phyloP scores from a whole-genome alignment of 345 rosid species.

The Salix brachista region DNA sequence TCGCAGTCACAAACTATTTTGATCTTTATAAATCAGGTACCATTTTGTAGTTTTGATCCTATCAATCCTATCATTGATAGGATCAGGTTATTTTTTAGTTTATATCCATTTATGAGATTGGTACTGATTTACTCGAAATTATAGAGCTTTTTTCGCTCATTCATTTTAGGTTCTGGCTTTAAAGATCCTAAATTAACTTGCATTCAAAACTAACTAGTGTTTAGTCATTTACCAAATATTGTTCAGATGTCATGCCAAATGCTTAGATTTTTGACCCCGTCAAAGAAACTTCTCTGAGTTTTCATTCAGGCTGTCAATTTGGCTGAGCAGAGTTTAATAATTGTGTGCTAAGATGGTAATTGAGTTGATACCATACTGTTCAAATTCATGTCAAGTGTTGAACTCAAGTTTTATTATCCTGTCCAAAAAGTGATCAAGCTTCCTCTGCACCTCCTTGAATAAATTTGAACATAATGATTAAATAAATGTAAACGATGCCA shows the following conservation, averaged over 20 bases:
- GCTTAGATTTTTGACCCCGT: background rate
- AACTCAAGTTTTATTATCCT: background rate
- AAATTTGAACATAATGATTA: background rate
- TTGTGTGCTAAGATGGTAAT: background rate
- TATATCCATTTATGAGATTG: background rate
- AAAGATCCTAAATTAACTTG: background rate
- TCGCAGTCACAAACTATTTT: constrained; percentile 74
- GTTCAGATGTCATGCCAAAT: background rate
- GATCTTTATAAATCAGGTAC: constrained; percentile 82
- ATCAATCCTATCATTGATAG: background rate
- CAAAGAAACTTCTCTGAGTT: background rate
- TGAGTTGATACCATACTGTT: background rate
- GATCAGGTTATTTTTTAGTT: background rate
- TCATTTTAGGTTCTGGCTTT: background rate
- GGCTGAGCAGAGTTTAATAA: background rate
- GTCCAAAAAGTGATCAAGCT: background rate
- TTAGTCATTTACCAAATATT: background rate
- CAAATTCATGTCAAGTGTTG: background rate
- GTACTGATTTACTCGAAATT: background rate
- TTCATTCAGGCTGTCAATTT: background rate
- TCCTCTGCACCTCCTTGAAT: background rate
- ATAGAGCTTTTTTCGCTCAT: background rate
- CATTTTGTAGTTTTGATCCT: background rate
- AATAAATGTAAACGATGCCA: background rate
- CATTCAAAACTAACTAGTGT: background rate